A percentile compares a stretch with the other conserved stretches of the same genome.
These are phyloP conservation scores for Skeletonema costatum DNA, from an alignment of 108 stramenopile genomes.

Conservation along the genomic window DNA sequence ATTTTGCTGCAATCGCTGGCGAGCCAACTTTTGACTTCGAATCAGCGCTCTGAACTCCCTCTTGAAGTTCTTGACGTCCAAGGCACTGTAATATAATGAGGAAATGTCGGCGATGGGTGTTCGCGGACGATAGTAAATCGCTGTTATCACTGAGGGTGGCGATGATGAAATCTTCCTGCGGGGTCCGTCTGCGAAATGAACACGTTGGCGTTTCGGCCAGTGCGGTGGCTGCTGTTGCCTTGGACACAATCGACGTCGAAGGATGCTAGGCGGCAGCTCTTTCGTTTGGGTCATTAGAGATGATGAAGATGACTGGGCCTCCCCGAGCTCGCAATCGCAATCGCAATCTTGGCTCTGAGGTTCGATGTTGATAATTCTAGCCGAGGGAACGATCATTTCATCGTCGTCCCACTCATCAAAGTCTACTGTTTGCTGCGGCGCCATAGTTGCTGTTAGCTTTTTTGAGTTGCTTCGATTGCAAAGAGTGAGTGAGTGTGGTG, in stretches of 20 bases:
- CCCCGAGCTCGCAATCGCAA: too few species aligned
- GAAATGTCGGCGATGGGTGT: constrained; percentile 4
- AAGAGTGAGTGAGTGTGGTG: too few species aligned
- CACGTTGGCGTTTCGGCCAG: constrained; percentile 7
- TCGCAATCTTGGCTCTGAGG: too few species aligned
- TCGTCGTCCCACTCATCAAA: too few species aligned
- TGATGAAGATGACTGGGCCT: too few species aligned
- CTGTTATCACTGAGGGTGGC: constrained; percentile 8
- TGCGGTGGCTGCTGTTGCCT: constrained; percentile 7
- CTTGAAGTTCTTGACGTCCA: constrained; percentile 14
- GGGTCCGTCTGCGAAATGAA: constrained; percentile 18
- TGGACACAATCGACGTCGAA: not conserved
- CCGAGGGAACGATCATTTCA: too few species aligned
- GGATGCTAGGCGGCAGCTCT: not conserved
- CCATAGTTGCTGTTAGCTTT: too few species aligned
- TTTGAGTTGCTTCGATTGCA: too few species aligned
- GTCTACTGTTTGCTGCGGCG: too few species aligned
- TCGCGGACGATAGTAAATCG: constrained; percentile 12
- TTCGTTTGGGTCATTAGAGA: too few species aligned
- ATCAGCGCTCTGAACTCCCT: constrained; percentile 12
- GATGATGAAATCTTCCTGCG: not conserved
- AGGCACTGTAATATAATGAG: constrained; percentile 12
- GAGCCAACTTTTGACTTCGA: not conserved
- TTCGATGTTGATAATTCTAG: too few species aligned
- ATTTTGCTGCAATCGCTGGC: not conserved